These are phyloP conservation scores for Alloteropsis angusta DNA, from an alignment of 202 grass and related monocot species.

Conservation along the genomic window DNA sequence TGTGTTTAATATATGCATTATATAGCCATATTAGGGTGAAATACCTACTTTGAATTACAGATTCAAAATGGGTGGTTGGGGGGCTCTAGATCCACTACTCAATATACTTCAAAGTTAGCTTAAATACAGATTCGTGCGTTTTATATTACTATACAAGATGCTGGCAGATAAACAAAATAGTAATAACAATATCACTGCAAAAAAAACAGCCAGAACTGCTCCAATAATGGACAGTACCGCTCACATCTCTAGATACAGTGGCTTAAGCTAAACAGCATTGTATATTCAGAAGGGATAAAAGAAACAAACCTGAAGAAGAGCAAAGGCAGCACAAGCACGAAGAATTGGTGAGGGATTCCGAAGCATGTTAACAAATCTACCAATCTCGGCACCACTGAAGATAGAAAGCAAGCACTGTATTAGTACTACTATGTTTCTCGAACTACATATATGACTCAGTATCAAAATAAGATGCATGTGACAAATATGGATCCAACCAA, in stretches of 20 bases:
- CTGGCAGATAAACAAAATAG: background rate
- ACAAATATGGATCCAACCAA: background rate
- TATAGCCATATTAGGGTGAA: background rate
- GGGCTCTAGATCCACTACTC: background rate
- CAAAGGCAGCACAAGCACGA: slow-evolving; percentile 97
- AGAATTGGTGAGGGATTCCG: slow-evolving; percentile 75
- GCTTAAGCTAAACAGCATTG: slow-evolving; percentile 10
- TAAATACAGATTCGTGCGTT: background rate
- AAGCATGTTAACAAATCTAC: slow-evolving; percentile 93
- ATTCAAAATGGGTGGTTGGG: background rate
- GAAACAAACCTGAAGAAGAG: slow-evolving; percentile 89
- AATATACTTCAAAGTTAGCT: background rate
- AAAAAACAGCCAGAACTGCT: background rate
- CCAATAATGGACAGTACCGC: background rate
- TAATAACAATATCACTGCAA: background rate
- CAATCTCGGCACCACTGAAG: slow-evolving; percentile 77
- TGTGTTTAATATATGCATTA: background rate
- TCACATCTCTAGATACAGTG: background rate
- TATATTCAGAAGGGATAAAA: slow-evolving; percentile 3
- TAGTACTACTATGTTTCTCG: slow-evolving; percentile 7
- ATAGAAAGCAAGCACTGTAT: slow-evolving; percentile 6
- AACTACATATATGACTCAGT: slow-evolving; percentile 6
- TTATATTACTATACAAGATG: background rate
- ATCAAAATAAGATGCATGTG: slow-evolving; percentile 19
- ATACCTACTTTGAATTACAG: background rate